phyloP scores from a whole-genome alignment of 2,329 filamentous ascomycete species.

The Myriosclerotinia scirpicola region DNA sequence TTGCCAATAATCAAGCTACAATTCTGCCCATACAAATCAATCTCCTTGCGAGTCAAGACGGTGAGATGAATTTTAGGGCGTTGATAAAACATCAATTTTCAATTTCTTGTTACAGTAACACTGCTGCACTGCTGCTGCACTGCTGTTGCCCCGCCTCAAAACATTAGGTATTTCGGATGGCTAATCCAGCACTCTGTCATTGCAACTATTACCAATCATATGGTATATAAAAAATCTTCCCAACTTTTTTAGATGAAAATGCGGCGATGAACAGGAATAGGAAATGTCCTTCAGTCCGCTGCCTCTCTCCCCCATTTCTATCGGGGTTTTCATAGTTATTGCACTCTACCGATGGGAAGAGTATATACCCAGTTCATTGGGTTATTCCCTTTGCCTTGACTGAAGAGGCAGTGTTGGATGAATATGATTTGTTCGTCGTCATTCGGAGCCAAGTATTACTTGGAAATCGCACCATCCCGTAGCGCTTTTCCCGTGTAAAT shows the following conservation, averaged over 20 bases:
- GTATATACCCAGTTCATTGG: neutral
- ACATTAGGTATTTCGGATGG: neutral
- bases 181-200: neutral
- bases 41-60: too few species aligned
- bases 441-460: neutral
- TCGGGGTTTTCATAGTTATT: neutral
- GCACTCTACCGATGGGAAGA: slow-evolving; percentile 2
- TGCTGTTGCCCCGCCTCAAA: neutral
- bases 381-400: neutral
- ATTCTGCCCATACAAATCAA: too few species aligned
- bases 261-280: neutral
- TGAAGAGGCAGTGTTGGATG: neutral
- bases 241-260: slow-evolving; percentile 3
- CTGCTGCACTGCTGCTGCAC: neutral
- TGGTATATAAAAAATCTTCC: neutral
- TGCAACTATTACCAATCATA: neutral
- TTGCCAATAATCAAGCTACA: too few species aligned
- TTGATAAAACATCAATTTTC: too few species aligned
- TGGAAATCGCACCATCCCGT: neutral
- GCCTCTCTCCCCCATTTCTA: neutral
- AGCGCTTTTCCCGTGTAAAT: neutral
- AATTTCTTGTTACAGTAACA: too few species aligned
- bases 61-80: too few species aligned
- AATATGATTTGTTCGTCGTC: neutral
- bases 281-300: neutral